Percentiles rank a stretch among this genome's conserved stretches.
Conservation (phyloP, 2,329 filamentous ascomycete species). For the Fusarium concolor region DNA sequence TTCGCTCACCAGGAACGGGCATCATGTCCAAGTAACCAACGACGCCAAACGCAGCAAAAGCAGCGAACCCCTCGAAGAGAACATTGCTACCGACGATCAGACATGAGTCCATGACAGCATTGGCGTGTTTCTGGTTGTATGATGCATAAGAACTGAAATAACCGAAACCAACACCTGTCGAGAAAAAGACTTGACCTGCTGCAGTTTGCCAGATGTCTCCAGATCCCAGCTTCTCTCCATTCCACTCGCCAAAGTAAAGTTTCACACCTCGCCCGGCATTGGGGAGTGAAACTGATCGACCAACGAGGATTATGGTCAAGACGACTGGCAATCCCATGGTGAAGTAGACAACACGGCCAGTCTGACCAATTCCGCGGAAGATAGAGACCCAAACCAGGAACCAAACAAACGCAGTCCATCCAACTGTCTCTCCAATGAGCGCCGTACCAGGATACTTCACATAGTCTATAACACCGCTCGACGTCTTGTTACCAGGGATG, state of each 20-base stretch:
- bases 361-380: slow-evolving; percentile 68
- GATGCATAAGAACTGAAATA: slow-evolving; percentile 70
- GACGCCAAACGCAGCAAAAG: slow-evolving; percentile 64
- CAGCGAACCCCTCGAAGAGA: slow-evolving; percentile 66
- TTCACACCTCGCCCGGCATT: slow-evolving; percentile 65
- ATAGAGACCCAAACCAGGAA: slow-evolving; percentile 70
- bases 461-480: slow-evolving; percentile 55
- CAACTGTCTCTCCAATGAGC: slow-evolving; percentile 67
- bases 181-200: slow-evolving; percentile 70
- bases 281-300: slow-evolving; percentile 63
- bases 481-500: slow-evolving; percentile 54
- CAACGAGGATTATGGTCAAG: slow-evolving; percentile 67
- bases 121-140: slow-evolving; percentile 68
- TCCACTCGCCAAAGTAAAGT: slow-evolving; percentile 60
- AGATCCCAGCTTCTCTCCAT: slow-evolving; percentile 61
- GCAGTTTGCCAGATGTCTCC: slow-evolving; percentile 70
- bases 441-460: slow-evolving; percentile 59
- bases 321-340: slow-evolving; percentile 71
- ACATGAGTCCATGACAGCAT: slow-evolving; percentile 69
- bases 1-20: slow-evolving; percentile 52
- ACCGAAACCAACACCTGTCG: slow-evolving; percentile 68
- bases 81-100: slow-evolving; percentile 67
- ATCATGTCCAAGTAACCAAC: slow-evolving; percentile 59
- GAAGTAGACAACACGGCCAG: slow-evolving; percentile 69
- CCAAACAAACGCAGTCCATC: slow-evolving; percentile 69